Conservation (phyloP, 2,329 filamentous ascomycete genomes). For the Phaeoacremonium minimum region DNA sequence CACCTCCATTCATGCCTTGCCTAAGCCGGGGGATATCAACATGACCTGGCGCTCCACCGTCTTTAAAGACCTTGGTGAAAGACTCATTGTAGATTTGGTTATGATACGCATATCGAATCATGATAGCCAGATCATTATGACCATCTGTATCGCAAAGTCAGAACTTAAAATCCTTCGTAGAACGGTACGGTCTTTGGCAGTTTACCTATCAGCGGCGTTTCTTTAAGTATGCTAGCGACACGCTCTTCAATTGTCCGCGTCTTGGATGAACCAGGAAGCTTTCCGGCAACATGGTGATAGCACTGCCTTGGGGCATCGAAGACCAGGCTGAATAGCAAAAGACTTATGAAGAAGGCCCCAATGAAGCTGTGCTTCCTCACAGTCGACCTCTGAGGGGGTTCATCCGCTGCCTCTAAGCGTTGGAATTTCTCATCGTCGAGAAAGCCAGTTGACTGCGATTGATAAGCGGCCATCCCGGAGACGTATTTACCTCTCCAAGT, state of each 20-base stretch:
- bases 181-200: too few relatives aligned
- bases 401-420: too few relatives aligned
- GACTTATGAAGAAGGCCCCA: background rate
- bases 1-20: slow-evolving; percentile 69
- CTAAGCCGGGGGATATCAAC: slow-evolving; percentile 76
- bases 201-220: slow-evolving; percentile 46
- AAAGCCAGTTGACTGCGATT: too few relatives aligned
- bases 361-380: too few relatives aligned
- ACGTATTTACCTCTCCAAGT: too few relatives aligned
- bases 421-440: too few relatives aligned
- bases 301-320: slow-evolving; percentile 4
- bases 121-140: slow-evolving; percentile 81
- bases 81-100: slow-evolving; percentile 74
- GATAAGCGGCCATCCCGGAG: too few relatives aligned
- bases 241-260: slow-evolving; percentile 34
- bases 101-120: slow-evolving; percentile 60
- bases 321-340: slow-evolving; percentile 2
- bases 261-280: background rate
- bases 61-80: slow-evolving; percentile 71
- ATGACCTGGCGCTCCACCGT: slow-evolving; percentile 64
- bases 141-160: too few relatives aligned
- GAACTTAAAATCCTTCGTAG: too few relatives aligned
- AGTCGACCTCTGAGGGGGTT: too few relatives aligned
- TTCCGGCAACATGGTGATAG: slow-evolving; percentile 1
- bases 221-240: slow-evolving; percentile 38